Base-by-base conservation (phyloP, 179 eudicot species). In the Vitellaria paradoxa region DNA sequence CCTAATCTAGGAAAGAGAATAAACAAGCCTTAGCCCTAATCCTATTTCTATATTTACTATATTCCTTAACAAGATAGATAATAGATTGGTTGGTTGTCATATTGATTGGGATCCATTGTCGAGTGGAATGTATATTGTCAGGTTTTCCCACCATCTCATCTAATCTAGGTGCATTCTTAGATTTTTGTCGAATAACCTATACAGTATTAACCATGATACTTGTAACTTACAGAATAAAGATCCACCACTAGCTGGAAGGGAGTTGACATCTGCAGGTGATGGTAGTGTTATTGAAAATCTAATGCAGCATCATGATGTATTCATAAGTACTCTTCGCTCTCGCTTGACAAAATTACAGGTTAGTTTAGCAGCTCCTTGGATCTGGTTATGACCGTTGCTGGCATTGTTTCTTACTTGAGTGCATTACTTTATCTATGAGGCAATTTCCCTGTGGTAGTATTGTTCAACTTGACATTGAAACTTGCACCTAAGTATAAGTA, bases 261-360 rank as follows among this genome's bases (percentile, higher is more conserved):
- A 84, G 65, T 67, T 63, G 53, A 40, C 49, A 55, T 68, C 78
- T 56, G 59, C 67, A 45, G 82, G 78, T 79, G 97, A 85, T 71
- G 79, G 72, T 15, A 82, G 62, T 81, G 66, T 84, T 63, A 78
- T 86, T 74, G 94, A 96, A 77, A 87, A 74, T 72, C 84, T 96
- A 75, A 86, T 96, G 96, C 86, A 83, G 82, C 86, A 82, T 78
- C 99, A 96, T 89, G 97, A 96, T 79, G 85, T 73, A 53, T 86
- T 92, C 49, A 81, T 94, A 76, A 96, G 91, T 82, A 86, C 82
- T 69, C 92, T 94, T 73, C 89, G 97, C 37, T 89, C 97, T 66
- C 90, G 99, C 56, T 84, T 94, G 76, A 91, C 93, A 76, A 91
- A 94, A 82, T 83, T 96, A 77, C 99, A 91, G 97, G 99, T 94